Conservation (phyloP, 148 eudicot genomes). For the Rhododendron simsii region DNA sequence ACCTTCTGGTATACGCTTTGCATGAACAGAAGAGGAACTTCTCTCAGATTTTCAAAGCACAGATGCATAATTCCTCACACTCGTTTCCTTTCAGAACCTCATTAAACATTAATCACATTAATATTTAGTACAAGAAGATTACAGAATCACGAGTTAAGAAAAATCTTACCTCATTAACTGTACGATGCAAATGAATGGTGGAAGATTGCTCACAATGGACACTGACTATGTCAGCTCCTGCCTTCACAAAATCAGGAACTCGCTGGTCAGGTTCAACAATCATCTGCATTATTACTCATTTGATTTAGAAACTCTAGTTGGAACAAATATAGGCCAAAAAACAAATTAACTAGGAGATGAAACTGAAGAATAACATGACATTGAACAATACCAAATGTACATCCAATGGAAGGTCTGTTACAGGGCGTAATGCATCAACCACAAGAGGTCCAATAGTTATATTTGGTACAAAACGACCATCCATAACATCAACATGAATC, state of each 20-base stretch:
- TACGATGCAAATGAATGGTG: constrained; percentile 97
- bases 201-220: constrained; percentile 96
- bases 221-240: constrained; percentile 97
- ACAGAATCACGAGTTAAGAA: background rate
- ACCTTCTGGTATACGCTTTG: background rate
- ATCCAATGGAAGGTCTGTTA: constrained; percentile 95
- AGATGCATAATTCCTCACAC: background rate
- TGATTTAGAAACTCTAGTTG: constrained; percentile 20
- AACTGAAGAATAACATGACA: constrained; percentile 1
- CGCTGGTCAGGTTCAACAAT: constrained; percentile 97
- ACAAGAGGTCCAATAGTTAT: constrained; percentile 96
- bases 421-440: constrained; percentile 93
- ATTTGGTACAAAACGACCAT: constrained; percentile 97
- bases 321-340: constrained; percentile 9
- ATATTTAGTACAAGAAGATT: background rate
- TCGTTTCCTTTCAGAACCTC: background rate
- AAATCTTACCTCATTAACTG: constrained; percentile 64
- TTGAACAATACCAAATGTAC: constrained; percentile 78
- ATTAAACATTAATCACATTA: background rate
- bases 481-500: constrained; percentile 99
- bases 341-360: background rate
- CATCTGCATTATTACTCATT: constrained; percentile 51
- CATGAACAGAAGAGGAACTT: background rate
- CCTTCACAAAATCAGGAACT: constrained; percentile 92
- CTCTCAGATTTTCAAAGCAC: background rate